Evolutionary conservation across 129 eudicot genomes (phyloP), one percentile per base, ranked within the genome.

Genomic region (Apium graveolens): DNA sequence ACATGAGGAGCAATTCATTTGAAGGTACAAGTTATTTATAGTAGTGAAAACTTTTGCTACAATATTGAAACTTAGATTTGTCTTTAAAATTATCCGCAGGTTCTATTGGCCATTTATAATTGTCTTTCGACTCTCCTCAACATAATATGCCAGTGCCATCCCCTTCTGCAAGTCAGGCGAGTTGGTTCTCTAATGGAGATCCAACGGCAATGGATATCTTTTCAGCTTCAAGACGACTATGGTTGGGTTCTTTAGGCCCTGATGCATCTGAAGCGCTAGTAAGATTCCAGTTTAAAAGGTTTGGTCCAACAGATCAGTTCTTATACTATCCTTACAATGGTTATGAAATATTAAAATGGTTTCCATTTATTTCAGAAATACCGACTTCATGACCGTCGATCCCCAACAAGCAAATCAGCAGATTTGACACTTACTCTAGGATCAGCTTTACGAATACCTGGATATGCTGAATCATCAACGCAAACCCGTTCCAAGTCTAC

Each of bases 111-210:
- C n/a, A n/a, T n/a, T n/a, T n/a, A n/a, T 89, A 55, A 74, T 70
- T 68, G 78, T 69, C 87, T 69, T 83, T 87, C 37, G 93, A 89
- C 76, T 91, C 93, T 63, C 90, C 92, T 37, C 87, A 78, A 74
- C 89, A 84, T 63, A 85, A 76, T 65, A 32, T 81, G 70, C 73
- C 78, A 32, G 21, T 80, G 13, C 73, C 85, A 74, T 78, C 77
- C 75, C 78, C 86, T 53, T 43, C 85, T 18, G 44, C 78, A 49
- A 81, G 78, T 83, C 88, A 85, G 38, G 82, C 78, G 34, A 71
- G 48, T 73, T 90, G 96, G 91, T 81, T 81, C 80, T 83, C 85
- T 74, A 97, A 96, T 75, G 99, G 99, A 49, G 97, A 96, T 74
- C 91, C 84, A 31, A 84, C 83, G 29, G 83, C 96, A 16, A 77